phyloP scores from a whole-genome alignment of 2,329 filamentous ascomycete species.

The Fusarium sp. region DNA sequence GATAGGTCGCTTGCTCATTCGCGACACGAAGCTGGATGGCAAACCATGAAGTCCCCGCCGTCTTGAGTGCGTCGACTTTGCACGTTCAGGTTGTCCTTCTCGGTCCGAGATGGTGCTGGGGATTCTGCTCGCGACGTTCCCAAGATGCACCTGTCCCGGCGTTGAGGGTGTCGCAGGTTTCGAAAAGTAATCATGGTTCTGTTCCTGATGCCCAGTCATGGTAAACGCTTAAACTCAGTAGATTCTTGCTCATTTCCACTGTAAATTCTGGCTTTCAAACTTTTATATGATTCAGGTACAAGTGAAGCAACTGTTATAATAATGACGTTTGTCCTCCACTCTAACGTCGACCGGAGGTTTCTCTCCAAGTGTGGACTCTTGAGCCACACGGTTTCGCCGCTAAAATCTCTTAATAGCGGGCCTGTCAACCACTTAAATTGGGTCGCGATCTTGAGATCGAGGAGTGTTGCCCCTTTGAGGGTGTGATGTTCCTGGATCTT shows the following conservation, averaged over 20 bases:
- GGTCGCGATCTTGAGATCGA: background rate
- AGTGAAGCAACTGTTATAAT: background rate
- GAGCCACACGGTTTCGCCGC: background rate
- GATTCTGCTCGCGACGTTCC: conserved; percentile 15
- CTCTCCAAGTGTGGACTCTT: conserved; percentile 1
- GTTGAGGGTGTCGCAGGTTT: conserved; percentile 6
- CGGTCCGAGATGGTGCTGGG: conserved; percentile 13
- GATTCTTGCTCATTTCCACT: background rate
- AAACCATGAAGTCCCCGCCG: background rate
- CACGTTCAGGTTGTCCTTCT: background rate
- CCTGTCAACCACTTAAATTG: background rate
- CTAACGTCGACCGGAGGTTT: conserved; percentile 16
- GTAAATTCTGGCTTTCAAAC: background rate
- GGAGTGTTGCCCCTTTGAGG: background rate
- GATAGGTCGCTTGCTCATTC: background rate
- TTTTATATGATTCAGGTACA: background rate
- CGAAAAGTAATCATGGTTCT: conserved; percentile 19
- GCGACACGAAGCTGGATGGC: background rate
- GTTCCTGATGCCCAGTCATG: background rate
- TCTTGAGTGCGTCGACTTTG: background rate
- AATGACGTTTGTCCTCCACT: conserved; percentile 23
- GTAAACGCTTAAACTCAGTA: background rate
- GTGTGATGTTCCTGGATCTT: background rate
- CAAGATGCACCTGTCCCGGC: conserved; percentile 15
- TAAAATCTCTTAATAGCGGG: conserved; percentile 6